These are phyloP conservation scores for Myriosclerotinia scirpicola DNA, from an alignment of 2,329 filamentous ascomycete species.

Conservation along the genomic window DNA sequence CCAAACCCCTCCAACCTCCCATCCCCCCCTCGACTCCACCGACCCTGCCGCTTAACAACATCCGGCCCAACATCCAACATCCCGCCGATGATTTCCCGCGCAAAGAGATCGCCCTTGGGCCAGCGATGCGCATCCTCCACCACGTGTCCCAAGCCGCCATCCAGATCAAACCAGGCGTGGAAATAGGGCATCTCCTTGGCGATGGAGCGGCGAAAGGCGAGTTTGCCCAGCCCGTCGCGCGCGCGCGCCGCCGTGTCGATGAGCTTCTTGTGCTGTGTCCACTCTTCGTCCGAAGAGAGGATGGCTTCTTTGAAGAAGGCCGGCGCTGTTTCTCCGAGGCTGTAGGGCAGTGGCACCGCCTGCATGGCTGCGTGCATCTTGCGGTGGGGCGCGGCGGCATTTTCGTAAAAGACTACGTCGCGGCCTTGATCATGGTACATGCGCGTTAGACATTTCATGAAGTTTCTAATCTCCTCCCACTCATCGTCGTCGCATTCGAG, in stretches of 20 bases:
- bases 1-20: constrained; percentile 72
- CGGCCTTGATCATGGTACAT: constrained; percentile 93
- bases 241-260: constrained; percentile 78
- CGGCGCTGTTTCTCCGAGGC: constrained; percentile 85
- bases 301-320: constrained; percentile 97
- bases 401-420: constrained; percentile 96
- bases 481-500: constrained; percentile 99
- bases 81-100: constrained; percentile 85
- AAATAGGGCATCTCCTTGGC: constrained; percentile 99
- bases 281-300: constrained; percentile 82
- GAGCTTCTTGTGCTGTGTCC: constrained; percentile 92
- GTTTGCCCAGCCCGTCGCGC: constrained; percentile 69
- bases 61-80: constrained; percentile 84
- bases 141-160: constrained; percentile 89
- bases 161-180: constrained; percentile 91
- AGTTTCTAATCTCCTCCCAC: constrained; percentile 98
- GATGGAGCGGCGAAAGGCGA: constrained; percentile 77
- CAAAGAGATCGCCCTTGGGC: constrained; percentile 91
- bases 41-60: constrained; percentile 84
- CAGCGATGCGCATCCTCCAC: constrained; percentile 83
- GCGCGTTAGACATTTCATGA: constrained; percentile 93
- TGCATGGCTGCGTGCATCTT: constrained; percentile 83
- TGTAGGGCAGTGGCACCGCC: constrained; percentile 84
- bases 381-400: constrained; percentile 77
- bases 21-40: constrained; percentile 65